A percentile compares a stretch with the other conserved stretches of the same genome.
These are phyloP conservation scores for Peronospora tabacina DNA, from an alignment of 352 stramenopile species.

Conservation along the genomic window DNA sequence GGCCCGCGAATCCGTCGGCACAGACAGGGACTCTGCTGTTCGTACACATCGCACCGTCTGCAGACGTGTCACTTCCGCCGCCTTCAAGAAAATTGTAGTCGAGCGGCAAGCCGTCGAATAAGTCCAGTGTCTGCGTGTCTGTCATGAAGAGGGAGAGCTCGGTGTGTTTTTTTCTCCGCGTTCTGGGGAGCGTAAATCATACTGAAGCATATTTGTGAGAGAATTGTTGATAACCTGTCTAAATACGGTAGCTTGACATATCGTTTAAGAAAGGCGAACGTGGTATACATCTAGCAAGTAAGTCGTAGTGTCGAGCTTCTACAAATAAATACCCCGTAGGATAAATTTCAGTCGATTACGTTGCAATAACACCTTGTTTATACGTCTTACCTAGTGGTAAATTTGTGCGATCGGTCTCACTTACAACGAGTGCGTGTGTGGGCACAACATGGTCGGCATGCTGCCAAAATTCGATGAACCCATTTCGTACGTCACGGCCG, in stretches of 20 bases:
- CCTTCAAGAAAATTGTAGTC: constrained; percentile 46
- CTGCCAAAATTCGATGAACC: constrained; percentile 17
- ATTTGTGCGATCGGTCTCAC: not conserved
- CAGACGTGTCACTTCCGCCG: constrained; percentile 1
- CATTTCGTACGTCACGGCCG: constrained; percentile 22
- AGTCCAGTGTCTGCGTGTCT: constrained; percentile 34
- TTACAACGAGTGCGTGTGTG: constrained; percentile 22
- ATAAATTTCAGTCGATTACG: not conserved
- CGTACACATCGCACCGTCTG: constrained; percentile 2
- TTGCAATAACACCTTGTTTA: constrained; percentile 7
- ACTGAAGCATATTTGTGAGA: not conserved
- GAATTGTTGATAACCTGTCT: not conserved
- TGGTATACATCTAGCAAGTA: not conserved
- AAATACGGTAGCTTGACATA: not conserved
- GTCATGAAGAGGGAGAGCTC: constrained; percentile 23
- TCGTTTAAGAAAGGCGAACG: not conserved
- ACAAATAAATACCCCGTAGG: not conserved
- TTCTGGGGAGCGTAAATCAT: not conserved
- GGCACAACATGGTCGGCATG: constrained; percentile 21
- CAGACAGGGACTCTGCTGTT: not conserved
- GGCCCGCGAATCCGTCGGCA: constrained; percentile 12
- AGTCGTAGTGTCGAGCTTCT: not conserved
- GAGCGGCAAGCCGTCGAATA: constrained; percentile 44
- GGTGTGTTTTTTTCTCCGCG: constrained; percentile 3
- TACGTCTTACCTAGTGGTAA: constrained; percentile 21